Evolutionary conservation across 2,329 filamentous ascomycete species (phyloP), one percentile per base, ranked within the genome.

Genomic region (Phoma sp.): DNA sequence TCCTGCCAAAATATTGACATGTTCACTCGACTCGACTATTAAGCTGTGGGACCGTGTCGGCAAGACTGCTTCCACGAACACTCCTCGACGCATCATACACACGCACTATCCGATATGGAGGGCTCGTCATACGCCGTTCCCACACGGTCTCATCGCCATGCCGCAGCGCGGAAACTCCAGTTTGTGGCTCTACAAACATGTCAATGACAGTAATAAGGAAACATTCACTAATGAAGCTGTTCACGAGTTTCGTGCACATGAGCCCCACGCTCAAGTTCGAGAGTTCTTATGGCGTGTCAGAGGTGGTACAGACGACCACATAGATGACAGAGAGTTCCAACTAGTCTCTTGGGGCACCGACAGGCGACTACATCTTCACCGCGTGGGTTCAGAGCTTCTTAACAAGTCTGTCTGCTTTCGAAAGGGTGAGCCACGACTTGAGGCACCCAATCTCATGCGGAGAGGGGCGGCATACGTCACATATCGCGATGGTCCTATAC

Each of bases 311-410:
- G 83, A 84, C 17, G 85, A 91, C 49, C 83, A 84, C n/a, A 77
- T 89, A 40, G 93, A 97, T 67, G 81, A 92, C 58, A 86, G 94
- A 65, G 93, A 97, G 47, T 97, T 96, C 61, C 93, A 97, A 73
- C 81, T 97, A 17, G 91, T 97, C 0, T 93, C 93, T 0, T 97
- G 93, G 93, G 92, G 92, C 24, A 88, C 90, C 43, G 94, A 97
- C 72, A 90, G 89, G 62, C 85, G 92, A 67, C 80, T 97, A 27
- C 88, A 90, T 43, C 81, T 97, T 25, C 90, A 96, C 70, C 87
- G 86, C 43, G 84, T 92, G 19, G 84, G 91, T 36, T 78, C 85
- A 1, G 79, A 86, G 24, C 79, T 87, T 27, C 79, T 95, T 0
- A 53, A 65, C n/a, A 80, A 85, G 54, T 81, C 84, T 2, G 88